Conservation (phyloP, 495 filamentous ascomycete genomes). For the Coniosporium apollinis region DNA sequence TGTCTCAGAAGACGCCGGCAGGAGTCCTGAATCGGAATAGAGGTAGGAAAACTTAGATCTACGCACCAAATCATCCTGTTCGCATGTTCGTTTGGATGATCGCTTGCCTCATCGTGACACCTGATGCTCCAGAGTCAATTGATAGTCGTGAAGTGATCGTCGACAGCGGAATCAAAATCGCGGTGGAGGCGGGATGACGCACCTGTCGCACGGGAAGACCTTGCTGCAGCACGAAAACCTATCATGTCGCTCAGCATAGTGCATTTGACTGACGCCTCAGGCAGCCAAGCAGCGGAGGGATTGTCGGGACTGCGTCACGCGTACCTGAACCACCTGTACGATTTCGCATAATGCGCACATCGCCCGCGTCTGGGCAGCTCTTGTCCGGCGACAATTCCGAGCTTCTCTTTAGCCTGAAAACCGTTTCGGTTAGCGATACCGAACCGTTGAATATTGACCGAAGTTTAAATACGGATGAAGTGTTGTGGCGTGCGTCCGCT, state of each 20-base stretch:
- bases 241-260: too few relatives aligned
- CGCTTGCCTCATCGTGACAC: slow-evolving; percentile 60
- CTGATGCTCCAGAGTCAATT: slow-evolving; percentile 14
- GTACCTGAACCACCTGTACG: slow-evolving; percentile 72
- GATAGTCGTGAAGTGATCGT: neutral
- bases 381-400: slow-evolving; percentile 65
- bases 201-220: slow-evolving; percentile 65
- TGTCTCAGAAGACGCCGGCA: neutral
- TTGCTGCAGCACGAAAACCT: slow-evolving; percentile 47
- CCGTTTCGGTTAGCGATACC: neutral
- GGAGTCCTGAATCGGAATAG: neutral
- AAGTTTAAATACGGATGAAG: too few relatives aligned
- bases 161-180: neutral
- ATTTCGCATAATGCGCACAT: slow-evolving; percentile 64
- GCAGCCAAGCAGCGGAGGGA: neutral
- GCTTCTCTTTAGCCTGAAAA: slow-evolving; percentile 38
- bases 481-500: too few relatives aligned
- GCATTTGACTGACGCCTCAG: neutral
- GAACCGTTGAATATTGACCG: too few relatives aligned
- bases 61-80: slow-evolving; percentile 71
- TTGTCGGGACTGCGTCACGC: slow-evolving; percentile 24
- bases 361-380: slow-evolving; percentile 59
- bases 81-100: slow-evolving; percentile 69
- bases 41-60: too few relatives aligned
- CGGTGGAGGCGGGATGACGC: slow-evolving; percentile 7